Base-by-base conservation (phyloP, 225 moss, liverwort and hornwort species). In the Pseudoscleropodium purum region DNA sequence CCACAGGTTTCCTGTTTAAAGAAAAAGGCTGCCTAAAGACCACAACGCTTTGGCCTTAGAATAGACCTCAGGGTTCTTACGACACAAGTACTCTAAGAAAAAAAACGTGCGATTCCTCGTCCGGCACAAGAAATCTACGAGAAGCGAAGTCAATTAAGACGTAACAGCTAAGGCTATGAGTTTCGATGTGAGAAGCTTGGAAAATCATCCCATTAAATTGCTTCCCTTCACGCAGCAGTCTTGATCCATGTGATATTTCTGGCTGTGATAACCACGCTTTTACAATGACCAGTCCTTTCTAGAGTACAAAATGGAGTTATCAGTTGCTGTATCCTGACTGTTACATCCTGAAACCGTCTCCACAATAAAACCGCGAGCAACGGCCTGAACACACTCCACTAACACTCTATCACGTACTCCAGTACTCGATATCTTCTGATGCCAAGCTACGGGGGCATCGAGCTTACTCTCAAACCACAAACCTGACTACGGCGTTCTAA, bases 61-160 rank as follows among this genome's bases (percentile, higher is more conserved):
- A 82, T 75, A 88, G 72, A 81, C 70, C 65, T 73, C 85, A 39
- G 61, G 61, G 85, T 74, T 92, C 92, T 87, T 92, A 87, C 90
- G 75, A 86, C 45, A 83, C 60, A 65, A 64, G 84, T 21, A 88
- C 37, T 79, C 64, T 75, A 57, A 72, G 45, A 73, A 85, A 59
- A 15, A 73, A 49, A 39, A 74, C 64, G 33, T 85, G 81, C 75
- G 59, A 49, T 61, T 87, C 62, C 31, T 52, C 39, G n/a, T 51
- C 74, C 59, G 75, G 59, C 61, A 75, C 43, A 47, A 43, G 74
- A 66, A 86, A 89, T 66, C 66, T 52, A 41, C 41, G 26, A 45
- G 45, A 83, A 26, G 51, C 77, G 64, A 63, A 34, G 47, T 59
- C 82, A 56, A 77, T 26, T 43, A 43, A 54, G 52, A 57, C 84